Evolutionary conservation across 2,329 filamentous ascomycete genomes (phyloP).

Genomic region (Trichoderma endophyticum): DNA sequence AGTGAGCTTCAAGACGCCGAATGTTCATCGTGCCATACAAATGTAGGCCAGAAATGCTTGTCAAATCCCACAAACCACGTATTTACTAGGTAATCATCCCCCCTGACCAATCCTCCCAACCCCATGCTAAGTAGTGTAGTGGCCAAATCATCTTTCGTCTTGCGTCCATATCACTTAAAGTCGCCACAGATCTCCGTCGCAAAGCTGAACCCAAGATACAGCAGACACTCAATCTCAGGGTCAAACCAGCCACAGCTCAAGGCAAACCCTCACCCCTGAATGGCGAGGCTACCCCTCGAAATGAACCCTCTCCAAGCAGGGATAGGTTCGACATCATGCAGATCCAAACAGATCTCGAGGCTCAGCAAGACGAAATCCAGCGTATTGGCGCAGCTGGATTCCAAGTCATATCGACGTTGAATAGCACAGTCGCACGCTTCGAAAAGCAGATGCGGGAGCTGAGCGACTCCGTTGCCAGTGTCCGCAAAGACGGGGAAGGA

Average conservation of each 20-base stretch:
- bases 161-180: conserved; percentile 29
- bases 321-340: conserved; percentile 25
- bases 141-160: conserved; percentile 36
- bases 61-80: conserved; percentile 36
- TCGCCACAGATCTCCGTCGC: conserved; percentile 22
- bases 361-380: conserved; percentile 35
- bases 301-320: neutral
- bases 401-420: conserved; percentile 37
- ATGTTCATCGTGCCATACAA: conserved; percentile 32
- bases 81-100: conserved; percentile 34
- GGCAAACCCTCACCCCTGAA: neutral
- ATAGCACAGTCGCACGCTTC: conserved; percentile 34
- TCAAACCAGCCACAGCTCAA: conserved; percentile 14
- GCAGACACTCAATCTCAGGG: conserved; percentile 32
- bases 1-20: conserved; percentile 38
- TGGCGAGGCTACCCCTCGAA: neutral
- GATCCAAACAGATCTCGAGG: conserved; percentile 35
- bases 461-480: conserved; percentile 27
- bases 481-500: conserved; percentile 27
- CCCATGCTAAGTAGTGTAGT: conserved; percentile 25
- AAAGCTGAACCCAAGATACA: conserved; percentile 33
- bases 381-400: conserved; percentile 37
- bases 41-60: conserved; percentile 37
- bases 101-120: neutral
- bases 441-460: conserved; percentile 35